Evolutionary conservation across 768 basidiomycete species (phyloP).

Genomic region (Trametes maxima): DNA sequence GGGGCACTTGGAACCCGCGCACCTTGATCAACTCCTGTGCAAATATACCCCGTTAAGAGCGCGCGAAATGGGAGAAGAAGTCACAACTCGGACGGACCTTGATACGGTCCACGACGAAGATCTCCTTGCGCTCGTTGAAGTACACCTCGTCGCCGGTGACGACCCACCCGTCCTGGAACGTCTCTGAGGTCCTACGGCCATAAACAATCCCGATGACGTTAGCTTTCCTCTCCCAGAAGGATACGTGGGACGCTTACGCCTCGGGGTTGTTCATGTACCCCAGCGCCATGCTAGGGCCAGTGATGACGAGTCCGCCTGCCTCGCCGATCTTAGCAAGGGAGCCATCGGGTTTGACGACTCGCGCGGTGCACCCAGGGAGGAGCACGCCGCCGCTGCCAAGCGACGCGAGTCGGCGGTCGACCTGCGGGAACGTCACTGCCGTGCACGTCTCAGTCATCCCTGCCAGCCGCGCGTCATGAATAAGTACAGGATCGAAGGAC

Average conservation of each 20-base stretch:
- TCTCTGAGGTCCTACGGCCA: constrained; percentile 57
- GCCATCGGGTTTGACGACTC: constrained; percentile 51
- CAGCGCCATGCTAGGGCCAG: constrained; percentile 45
- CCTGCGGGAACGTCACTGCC: constrained; percentile 38
- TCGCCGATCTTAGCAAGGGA: constrained; percentile 45
- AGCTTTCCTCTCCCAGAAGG: background rate
- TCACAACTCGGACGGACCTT: constrained; percentile 47
- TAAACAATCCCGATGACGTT: constrained; percentile 9
- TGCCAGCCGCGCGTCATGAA: constrained; percentile 21
- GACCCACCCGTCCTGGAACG: constrained; percentile 67
- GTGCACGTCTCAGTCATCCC: constrained; percentile 43
- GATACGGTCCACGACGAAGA: constrained; percentile 72
- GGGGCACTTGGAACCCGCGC: constrained; percentile 45
- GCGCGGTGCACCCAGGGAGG: constrained; percentile 46
- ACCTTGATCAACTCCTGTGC: constrained; percentile 73
- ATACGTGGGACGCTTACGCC: constrained; percentile 20
- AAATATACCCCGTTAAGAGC: background rate
- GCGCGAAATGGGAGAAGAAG: background rate
- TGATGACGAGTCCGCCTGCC: constrained; percentile 51
- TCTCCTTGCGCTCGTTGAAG: constrained; percentile 60
- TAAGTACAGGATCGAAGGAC: background rate
- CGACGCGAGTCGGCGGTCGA: constrained; percentile 26
- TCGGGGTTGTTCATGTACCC: constrained; percentile 31
- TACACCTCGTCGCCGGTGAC: constrained; percentile 72
- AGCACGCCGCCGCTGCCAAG: constrained; percentile 42